A percentile compares a stretch with the other conserved stretches of the same genome.
Evolutionary conservation across 73 alveolate genomes (phyloP).

Genomic region (Breviolum minutum): DNA sequence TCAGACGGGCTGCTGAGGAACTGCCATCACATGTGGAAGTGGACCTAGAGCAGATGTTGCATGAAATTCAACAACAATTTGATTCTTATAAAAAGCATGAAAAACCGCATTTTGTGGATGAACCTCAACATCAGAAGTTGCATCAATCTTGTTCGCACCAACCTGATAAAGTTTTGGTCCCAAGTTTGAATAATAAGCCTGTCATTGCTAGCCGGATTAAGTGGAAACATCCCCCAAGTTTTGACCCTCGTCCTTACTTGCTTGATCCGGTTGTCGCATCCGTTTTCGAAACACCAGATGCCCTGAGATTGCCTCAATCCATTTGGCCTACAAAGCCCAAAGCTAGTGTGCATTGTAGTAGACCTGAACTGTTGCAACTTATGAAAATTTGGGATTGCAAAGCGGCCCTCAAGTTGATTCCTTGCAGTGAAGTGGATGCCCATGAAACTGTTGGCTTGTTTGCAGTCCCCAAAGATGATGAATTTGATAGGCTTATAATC

Average conservation of each 20-base stretch:
- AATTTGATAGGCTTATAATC: background rate
- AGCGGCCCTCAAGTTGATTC: background rate
- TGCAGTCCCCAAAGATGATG: background rate
- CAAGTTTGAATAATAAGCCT: background rate
- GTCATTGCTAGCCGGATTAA: background rate
- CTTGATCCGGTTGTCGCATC: background rate
- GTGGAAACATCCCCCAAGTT: background rate
- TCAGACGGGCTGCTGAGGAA: background rate
- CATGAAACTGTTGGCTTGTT: background rate
- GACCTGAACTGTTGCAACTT: background rate
- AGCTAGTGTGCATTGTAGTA: background rate
- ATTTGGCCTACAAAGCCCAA: background rate
- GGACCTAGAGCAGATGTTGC: background rate
- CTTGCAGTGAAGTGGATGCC: background rate
- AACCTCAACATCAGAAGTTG: background rate
- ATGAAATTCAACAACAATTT: background rate
- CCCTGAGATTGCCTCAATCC: background rate
- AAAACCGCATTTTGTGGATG: background rate
- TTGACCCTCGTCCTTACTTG: background rate
- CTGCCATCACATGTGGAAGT: background rate
- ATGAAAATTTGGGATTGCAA: background rate
- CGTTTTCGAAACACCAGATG: background rate
- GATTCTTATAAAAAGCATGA: background rate
- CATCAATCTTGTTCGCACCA: no score
- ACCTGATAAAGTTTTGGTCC: background rate